These are phyloP conservation scores for Rhododendron williamsianum DNA, from an alignment of 148 eudicot species.

Conservation along the genomic window DNA sequence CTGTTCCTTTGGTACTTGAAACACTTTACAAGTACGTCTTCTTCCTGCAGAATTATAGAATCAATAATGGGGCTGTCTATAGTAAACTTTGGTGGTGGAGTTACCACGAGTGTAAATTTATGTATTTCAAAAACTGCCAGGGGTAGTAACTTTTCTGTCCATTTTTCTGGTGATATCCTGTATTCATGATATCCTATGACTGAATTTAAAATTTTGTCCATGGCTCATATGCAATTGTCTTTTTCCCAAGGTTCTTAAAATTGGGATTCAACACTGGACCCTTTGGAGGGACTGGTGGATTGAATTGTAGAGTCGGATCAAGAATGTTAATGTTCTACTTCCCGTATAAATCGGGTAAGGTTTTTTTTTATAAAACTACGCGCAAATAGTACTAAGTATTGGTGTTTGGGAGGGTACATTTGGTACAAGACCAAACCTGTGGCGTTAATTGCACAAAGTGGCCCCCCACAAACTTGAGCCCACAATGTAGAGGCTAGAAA, in stretches of 20 bases:
- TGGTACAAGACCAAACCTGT: not conserved
- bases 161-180: not conserved
- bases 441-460: not conserved
- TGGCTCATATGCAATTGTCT: not conserved
- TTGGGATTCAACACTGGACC: not conserved
- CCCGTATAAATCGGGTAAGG: not conserved
- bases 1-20: conserved; percentile 89
- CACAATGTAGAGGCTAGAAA: not conserved
- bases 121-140: not conserved
- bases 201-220: not conserved
- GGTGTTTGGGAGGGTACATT: not conserved
- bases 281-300: not conserved
- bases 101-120: not conserved
- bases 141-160: not conserved
- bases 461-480: not conserved
- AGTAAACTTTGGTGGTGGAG: not conserved
- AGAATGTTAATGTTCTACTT: not conserved
- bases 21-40: conserved; percentile 71
- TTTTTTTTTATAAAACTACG: not conserved
- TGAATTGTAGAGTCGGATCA: not conserved
- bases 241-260: not conserved
- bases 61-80: not conserved
- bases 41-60: not conserved
- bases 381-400: not conserved
- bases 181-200: not conserved